These are phyloP conservation scores for Daldinia eschscholtzii DNA, from an alignment of 2,329 filamentous ascomycete species.

Conservation along the genomic window DNA sequence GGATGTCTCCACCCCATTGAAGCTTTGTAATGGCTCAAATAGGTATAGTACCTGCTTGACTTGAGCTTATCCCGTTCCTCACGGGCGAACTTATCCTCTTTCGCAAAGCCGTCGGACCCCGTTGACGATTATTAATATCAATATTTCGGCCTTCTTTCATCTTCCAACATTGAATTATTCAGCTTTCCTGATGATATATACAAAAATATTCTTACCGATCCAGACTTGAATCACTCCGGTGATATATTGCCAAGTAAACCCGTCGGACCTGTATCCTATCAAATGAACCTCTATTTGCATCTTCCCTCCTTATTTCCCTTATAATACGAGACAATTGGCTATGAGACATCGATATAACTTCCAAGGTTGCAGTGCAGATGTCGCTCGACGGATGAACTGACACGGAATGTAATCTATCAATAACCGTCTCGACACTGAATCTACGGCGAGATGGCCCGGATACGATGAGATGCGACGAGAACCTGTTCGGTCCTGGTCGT, in stretches of 20 bases:
- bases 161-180: neutral
- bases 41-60: neutral
- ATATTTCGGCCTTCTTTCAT: neutral
- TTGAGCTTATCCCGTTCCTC: neutral
- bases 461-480: too few relatives aligned
- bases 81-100: neutral
- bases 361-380: too few relatives aligned
- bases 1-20: neutral
- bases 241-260: neutral
- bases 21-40: neutral
- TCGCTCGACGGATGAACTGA: too few relatives aligned
- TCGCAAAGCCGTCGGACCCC: neutral
- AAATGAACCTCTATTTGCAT: too few relatives aligned
- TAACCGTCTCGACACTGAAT: too few relatives aligned
- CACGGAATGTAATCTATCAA: too few relatives aligned
- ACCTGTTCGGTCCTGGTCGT: too few relatives aligned
- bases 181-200: neutral
- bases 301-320: too few relatives aligned
- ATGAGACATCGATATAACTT: too few relatives aligned
- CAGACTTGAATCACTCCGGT: neutral
- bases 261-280: too few relatives aligned
- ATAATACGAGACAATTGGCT: too few relatives aligned
- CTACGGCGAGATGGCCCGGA: too few relatives aligned
- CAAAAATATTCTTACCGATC: neutral
- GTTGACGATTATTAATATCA: constrained; percentile 1